Evolutionary conservation across 2,329 filamentous ascomycete species (phyloP), one percentile per base, ranked within the genome.

Genomic region (Amesomyces nigricolor): DNA sequence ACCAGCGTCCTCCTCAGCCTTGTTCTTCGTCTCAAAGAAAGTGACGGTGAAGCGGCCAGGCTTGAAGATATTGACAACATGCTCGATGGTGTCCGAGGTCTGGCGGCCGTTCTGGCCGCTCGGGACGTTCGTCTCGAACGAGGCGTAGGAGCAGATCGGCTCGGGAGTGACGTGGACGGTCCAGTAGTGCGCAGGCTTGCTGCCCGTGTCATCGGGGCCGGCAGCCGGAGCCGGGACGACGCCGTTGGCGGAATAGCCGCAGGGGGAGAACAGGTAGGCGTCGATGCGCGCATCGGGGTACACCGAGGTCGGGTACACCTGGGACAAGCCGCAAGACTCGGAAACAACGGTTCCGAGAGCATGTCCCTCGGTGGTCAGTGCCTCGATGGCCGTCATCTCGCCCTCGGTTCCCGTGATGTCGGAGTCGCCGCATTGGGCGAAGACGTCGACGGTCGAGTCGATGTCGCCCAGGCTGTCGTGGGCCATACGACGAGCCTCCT

Each of bases 151-250:
- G 77, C 92, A 99, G 66, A 96, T 85, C 13, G 92, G 90, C 78
- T 99, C 94, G 0, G 94, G 94, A 0, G 94, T 99, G 62, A 99
- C 94, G 68, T 99, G 94, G 22, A 99, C 94, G 1, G 92, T 99
- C 74, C 96, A 99, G 75, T 99, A 99, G 73, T 97, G 91, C 40
- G 83, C 87, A 4, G 80, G 75, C 51, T 77, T 77, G 58, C 72
- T 71, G 48, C 69, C 67, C 57, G 77, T 73, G 69, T 74, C 48
- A 64, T 67, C 62, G 69, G 59, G 61, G 3, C 60, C 77, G 35
- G 82, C 75, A 13, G 80, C 75, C 0, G 89, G 85, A 47, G 90
- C 86, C 6, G 94, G 94, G 42, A 99, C 82, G 17, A 99, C 91
- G 51, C 91, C 94, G 67, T 99, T 99, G 70, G 94, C 94, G 6